Evolutionary conservation across 2,329 filamentous ascomycete species (phyloP).

Genomic region (Aspergillus floridensis): DNA sequence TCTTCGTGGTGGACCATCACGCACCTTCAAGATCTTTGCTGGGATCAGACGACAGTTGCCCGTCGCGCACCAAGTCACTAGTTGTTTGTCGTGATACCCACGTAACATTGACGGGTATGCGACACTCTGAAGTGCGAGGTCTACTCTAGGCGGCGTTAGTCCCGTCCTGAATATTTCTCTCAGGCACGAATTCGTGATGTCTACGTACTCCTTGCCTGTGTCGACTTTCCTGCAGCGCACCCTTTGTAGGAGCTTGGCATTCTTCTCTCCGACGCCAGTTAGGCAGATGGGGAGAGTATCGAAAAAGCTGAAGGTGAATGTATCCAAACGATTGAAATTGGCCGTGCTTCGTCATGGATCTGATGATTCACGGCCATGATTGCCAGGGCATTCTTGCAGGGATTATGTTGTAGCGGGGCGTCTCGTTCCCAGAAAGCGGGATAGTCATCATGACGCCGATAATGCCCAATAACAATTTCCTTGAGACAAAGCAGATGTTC

Average conservation of each 20-base stretch:
- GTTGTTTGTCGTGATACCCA: too few species aligned
- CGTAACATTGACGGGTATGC: too few species aligned
- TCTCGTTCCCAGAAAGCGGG: neutral
- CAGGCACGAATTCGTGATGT: too few species aligned
- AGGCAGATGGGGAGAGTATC: slow-evolving; percentile 1
- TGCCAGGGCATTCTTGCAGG: neutral
- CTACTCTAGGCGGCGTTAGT: too few species aligned
- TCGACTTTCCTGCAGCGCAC: neutral
- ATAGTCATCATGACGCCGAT: too few species aligned
- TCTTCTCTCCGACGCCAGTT: slow-evolving; percentile 1
- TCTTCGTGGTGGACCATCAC: too few species aligned
- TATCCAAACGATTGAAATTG: neutral
- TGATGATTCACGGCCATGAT: slow-evolving; percentile 1
- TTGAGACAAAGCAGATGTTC: neutral
- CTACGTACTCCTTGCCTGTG: neutral
- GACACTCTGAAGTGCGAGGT: too few species aligned
- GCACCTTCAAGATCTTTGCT: too few species aligned
- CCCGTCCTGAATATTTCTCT: too few species aligned
- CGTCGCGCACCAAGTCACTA: too few species aligned
- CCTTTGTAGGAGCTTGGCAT: neutral
- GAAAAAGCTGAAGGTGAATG: neutral
- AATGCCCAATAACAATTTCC: neutral
- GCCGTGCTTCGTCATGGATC: slow-evolving; percentile 3
- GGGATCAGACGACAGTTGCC: too few species aligned
- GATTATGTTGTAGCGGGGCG: slow-evolving; percentile 6